phyloP scores from a whole-genome alignment of 257 asterid species.

The Nicotiana sylvestris region DNA sequence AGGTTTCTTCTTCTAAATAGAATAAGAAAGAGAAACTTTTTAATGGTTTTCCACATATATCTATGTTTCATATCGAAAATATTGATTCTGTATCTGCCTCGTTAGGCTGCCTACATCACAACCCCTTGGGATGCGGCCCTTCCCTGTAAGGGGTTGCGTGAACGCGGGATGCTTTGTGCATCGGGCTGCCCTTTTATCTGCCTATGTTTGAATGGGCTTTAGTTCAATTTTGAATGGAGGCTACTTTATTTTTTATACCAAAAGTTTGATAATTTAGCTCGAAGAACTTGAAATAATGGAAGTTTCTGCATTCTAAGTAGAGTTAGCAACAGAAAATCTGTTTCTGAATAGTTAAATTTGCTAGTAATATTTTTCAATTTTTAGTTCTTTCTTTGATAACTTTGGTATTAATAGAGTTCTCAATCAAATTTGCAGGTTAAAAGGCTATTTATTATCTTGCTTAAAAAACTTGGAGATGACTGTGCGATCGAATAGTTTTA shows the following conservation, averaged over 20 bases:
- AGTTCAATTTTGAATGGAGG: too few relatives aligned
- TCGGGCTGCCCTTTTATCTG: too few relatives aligned
- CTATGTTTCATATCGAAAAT: too few relatives aligned
- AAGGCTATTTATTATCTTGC: background rate
- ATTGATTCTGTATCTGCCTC: too few relatives aligned
- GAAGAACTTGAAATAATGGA: background rate
- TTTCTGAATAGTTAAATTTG: background rate
- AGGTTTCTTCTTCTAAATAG: background rate
- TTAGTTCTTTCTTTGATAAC: background rate
- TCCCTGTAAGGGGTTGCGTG: too few relatives aligned
- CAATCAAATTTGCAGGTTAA: background rate
- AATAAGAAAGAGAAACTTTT: too few relatives aligned
- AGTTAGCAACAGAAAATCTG: background rate
- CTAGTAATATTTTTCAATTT: background rate
- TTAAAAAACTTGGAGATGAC: constrained; percentile 24
- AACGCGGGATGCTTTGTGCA: too few relatives aligned
- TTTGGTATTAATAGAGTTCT: background rate
- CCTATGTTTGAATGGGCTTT: too few relatives aligned
- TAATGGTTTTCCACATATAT: too few relatives aligned
- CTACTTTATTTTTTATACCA: background rate
- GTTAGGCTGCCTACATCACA: too few relatives aligned
- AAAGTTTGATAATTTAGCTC: background rate
- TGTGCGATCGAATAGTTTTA: constrained; percentile 27
- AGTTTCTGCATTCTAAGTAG: background rate
- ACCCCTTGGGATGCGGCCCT: too few relatives aligned